phyloP scores from a whole-genome alignment of 805 yeast genomes.

The Candida ficus region DNA sequence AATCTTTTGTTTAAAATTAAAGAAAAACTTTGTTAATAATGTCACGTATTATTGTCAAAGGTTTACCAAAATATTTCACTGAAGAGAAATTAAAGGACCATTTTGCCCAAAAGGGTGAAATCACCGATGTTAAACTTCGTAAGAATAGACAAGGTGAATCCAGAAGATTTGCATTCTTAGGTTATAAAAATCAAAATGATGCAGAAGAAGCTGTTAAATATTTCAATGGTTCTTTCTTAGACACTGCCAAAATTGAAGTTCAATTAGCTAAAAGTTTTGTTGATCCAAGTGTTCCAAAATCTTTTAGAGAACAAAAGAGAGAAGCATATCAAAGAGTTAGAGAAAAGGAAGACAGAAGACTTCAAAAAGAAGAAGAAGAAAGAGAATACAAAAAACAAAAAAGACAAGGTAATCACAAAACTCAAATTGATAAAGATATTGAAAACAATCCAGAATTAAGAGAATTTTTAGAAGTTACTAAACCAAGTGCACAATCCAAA shows the following conservation, averaged over 20 bases:
- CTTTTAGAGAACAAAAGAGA: constrained; percentile 48
- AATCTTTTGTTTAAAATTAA: not conserved
- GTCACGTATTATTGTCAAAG: constrained; percentile 92
- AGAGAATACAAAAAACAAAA: constrained; percentile 29
- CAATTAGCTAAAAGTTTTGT: constrained; percentile 79
- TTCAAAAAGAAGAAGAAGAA: constrained; percentile 34
- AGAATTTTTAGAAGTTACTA: constrained; percentile 81
- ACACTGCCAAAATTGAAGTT: constrained; percentile 76
- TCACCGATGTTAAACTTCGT: constrained; percentile 86
- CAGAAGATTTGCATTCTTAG: constrained; percentile 90
- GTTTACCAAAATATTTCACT: constrained; percentile 71
- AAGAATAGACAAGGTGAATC: constrained; percentile 80
- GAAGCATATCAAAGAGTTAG: constrained; percentile 44
- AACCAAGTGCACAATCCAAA: constrained; percentile 61
- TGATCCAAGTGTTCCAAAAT: constrained; percentile 74
- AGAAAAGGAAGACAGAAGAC: constrained; percentile 42
- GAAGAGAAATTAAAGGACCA: constrained; percentile 69
- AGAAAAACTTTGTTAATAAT: constrained; percentile 23
- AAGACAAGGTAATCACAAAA: constrained; percentile 21
- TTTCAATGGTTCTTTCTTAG: constrained; percentile 75
- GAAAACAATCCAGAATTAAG: constrained; percentile 59
- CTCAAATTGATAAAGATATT: constrained; percentile 53
- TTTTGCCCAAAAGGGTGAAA: constrained; percentile 54
- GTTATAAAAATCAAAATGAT: constrained; percentile 66
- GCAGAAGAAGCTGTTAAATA: constrained; percentile 75